These are phyloP conservation scores for Pyricularia pennisetigena DNA, from an alignment of 2,329 filamentous ascomycete species.

Conservation along the genomic window DNA sequence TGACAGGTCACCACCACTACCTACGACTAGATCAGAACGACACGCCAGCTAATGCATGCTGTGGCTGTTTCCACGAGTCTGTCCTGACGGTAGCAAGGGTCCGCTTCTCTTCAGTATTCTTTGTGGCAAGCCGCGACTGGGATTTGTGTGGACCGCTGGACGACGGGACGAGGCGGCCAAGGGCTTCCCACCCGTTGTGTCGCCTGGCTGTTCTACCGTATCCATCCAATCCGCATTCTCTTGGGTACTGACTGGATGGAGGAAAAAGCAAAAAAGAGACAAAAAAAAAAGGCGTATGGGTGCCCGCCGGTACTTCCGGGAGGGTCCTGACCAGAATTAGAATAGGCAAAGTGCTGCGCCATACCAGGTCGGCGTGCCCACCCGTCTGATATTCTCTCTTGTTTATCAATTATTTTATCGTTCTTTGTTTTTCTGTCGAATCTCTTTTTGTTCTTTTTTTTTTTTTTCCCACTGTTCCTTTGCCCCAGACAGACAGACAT, in stretches of 20 bases:
- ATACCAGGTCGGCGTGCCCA: slow-evolving; percentile 17
- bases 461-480: too few relatives aligned
- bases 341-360: slow-evolving; percentile 26
- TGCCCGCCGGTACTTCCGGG: slow-evolving; percentile 12
- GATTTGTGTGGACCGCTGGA: neutral
- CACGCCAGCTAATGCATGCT: neutral
- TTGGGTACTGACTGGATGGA: neutral
- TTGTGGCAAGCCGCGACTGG: neutral
- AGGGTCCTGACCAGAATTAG: slow-evolving; percentile 24
- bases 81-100: neutral
- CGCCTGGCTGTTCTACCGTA: neutral
- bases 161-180: neutral
- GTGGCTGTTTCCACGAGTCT: neutral
- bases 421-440: slow-evolving; percentile 4
- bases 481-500: slow-evolving; percentile 9
- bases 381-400: slow-evolving; percentile 27
- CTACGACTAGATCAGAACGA: neutral
- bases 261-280: neutral
- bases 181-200: neutral
- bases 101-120: neutral
- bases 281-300: neutral
- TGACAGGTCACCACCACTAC: neutral
- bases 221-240: neutral
- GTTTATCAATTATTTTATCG: neutral
- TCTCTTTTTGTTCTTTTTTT: slow-evolving; percentile 6